phyloP scores from a whole-genome alignment of 306 rosid species.

The Citrullus mucosospermus region DNA sequence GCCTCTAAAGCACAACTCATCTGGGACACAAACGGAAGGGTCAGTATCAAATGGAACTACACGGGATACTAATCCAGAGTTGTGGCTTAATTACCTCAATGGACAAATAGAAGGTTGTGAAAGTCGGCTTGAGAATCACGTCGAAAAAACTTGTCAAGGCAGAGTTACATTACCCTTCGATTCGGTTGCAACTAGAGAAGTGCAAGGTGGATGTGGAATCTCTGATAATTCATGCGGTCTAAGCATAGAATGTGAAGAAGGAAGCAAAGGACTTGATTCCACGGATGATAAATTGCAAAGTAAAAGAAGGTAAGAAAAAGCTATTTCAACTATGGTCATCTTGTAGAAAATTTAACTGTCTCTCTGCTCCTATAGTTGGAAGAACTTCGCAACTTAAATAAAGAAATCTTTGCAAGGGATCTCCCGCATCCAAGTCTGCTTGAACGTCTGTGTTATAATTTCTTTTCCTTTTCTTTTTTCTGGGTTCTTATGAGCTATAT shows the following conservation, averaged over 20 bases:
- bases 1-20: constrained; percentile 48
- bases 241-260: constrained; percentile 61
- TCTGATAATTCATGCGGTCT: constrained; percentile 47
- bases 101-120: constrained; percentile 42
- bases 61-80: constrained; percentile 26
- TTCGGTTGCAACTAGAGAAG: constrained; percentile 19
- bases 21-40: constrained; percentile 46
- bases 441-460: not conserved
- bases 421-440: not conserved
- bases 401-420: not conserved
- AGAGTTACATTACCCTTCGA: constrained; percentile 22
- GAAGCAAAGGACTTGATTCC: constrained; percentile 44
- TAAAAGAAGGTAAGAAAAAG: constrained; percentile 48
- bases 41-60: constrained; percentile 31
- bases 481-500: not conserved
- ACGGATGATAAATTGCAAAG: constrained; percentile 43
- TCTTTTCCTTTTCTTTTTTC: not conserved
- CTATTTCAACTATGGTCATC: not conserved
- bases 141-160: constrained; percentile 26
- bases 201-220: constrained; percentile 25
- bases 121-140: constrained; percentile 39
- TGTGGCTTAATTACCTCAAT: constrained; percentile 23
- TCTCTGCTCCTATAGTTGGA: not conserved
- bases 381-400: not conserved
- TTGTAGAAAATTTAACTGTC: not conserved